phyloP scores from a whole-genome alignment of 2,329 filamentous ascomycete genomes.

The Teratosphaeria nubilosa region DNA sequence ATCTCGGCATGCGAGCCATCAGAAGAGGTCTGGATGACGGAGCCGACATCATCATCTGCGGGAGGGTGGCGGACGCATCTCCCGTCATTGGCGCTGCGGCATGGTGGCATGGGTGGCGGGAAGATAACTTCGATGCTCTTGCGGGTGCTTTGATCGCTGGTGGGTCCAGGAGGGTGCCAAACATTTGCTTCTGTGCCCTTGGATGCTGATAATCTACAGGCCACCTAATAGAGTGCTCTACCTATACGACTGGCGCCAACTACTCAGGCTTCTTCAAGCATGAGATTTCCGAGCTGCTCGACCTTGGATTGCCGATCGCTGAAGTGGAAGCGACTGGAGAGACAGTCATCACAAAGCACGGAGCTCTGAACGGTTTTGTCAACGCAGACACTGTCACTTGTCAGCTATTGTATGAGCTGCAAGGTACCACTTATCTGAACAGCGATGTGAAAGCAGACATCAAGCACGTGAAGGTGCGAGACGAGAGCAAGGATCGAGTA shows the following conservation, averaged over 20 bases:
- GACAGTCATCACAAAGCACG: conserved; percentile 26
- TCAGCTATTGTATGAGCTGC: conserved; percentile 45
- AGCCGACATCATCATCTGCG: conserved; percentile 33
- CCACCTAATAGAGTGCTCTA: conserved; percentile 25
- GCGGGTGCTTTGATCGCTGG: conserved; percentile 30
- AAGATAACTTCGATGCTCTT: conserved; percentile 26
- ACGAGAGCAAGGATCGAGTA: conserved; percentile 39
- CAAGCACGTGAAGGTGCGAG: conserved; percentile 39
- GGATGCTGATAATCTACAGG: conserved; percentile 27
- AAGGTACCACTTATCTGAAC: conserved; percentile 47
- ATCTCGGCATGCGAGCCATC: conserved; percentile 34
- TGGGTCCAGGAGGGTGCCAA: conserved; percentile 25
- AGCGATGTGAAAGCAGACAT: conserved; percentile 46
- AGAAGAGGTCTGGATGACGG: conserved; percentile 28
- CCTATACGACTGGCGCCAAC: conserved; percentile 30
- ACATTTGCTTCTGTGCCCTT: conserved; percentile 28
- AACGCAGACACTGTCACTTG: conserved; percentile 41
- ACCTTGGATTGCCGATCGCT: conserved; percentile 23
- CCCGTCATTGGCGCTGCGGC: conserved; percentile 31
- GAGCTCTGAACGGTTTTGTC: conserved; percentile 25
- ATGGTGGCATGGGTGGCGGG: conserved; percentile 34
- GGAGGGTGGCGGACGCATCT: conserved; percentile 32
- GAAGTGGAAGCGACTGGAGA: conserved; percentile 22
- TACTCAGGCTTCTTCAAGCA: conserved; percentile 33
- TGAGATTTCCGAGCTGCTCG: conserved; percentile 29